Evolutionary conservation across 1,284 basidiomycete species (phyloP).

Genomic region (Sporisorium graminicola): DNA sequence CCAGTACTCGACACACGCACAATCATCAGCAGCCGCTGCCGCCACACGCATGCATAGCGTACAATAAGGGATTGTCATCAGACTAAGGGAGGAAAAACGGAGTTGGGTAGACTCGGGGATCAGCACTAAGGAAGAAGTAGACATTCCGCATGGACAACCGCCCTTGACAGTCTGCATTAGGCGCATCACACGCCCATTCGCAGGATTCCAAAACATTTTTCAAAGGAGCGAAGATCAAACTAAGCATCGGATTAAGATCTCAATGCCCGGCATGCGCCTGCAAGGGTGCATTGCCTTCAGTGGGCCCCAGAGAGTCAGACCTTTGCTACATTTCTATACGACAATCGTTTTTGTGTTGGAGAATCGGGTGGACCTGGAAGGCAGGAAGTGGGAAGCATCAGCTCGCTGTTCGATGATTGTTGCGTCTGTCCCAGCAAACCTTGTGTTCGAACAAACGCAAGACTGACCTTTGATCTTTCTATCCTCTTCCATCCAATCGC

Average conservation of each 20-base stretch:
- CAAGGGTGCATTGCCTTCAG: conserved; percentile 28
- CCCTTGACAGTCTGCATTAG: conserved; percentile 68
- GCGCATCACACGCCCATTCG: conserved; percentile 49
- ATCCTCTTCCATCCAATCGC: background rate
- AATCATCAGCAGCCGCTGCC: conserved; percentile 12
- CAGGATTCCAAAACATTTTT: conserved; percentile 65
- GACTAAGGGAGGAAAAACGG: background rate
- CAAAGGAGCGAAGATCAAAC: conserved; percentile 61
- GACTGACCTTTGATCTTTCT: conserved; percentile 18
- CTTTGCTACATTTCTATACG: conserved; percentile 54
- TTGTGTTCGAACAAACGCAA: background rate
- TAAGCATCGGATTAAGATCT: conserved; percentile 66
- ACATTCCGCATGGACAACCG: conserved; percentile 16
- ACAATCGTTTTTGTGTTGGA: background rate
- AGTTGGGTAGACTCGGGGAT: too few relatives aligned
- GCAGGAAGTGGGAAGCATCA: background rate
- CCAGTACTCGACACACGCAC: background rate
- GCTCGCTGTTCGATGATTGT: conserved; percentile 6
- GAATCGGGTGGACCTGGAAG: background rate
- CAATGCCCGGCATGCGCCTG: conserved; percentile 42
- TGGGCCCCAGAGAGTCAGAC: conserved; percentile 67
- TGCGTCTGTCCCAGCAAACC: background rate
- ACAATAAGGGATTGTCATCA: too few relatives aligned
- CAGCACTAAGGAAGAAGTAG: background rate
- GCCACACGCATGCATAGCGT: background rate